Evolutionary conservation across 495 filamentous ascomycete species (phyloP), one percentile per base, ranked within the genome.

Genomic region (Chlorociboria aeruginascens): DNA sequence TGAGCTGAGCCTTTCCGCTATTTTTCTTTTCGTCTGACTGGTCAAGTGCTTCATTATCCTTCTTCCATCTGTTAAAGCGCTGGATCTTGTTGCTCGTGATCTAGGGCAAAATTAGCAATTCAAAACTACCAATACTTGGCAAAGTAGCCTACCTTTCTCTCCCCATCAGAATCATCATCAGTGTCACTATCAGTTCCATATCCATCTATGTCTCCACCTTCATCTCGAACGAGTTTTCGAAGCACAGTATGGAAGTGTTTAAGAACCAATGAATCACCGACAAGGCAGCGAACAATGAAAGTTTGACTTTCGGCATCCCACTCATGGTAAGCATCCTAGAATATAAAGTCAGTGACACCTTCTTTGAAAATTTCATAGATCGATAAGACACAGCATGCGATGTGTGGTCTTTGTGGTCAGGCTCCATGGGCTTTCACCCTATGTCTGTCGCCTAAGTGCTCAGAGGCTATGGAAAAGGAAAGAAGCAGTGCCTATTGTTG

Each of bases 231-330:
- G 20, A 25, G 20, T 25, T 25, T 25, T 25, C 20, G 20, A 25
- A 25, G 20, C 20, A 25, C 20, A 25, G 20, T 25, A 25, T 25
- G 20, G 20, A 25, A 25, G 20, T 25, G 20, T 25, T 25, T 1
- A 25, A 25, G 20, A 25, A 25, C 20, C 20, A 25, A 25, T 25
- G 31, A 49, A 14, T 71, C 46, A 3, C 55, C 40, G 0, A 56
- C 33, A 6, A 36, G 25, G 36, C 69, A 74, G 7, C 46, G 56
- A 6, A 70, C 29, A 13, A 49, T 60, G 31, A 69, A 56, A 34
- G 52, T 61, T 6, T 47, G 29, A 10, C 55, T 43, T 8, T 58
- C 31, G 12, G 36, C 8, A 28, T 67, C 55, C 46, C 64, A 72
- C 2, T 46, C 45, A 16, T 59, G 36, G 12, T 57, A 10, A 49